phyloP scores from a whole-genome alignment of 2,329 filamentous ascomycete genomes.

The Aspergillus pseudoterreus region DNA sequence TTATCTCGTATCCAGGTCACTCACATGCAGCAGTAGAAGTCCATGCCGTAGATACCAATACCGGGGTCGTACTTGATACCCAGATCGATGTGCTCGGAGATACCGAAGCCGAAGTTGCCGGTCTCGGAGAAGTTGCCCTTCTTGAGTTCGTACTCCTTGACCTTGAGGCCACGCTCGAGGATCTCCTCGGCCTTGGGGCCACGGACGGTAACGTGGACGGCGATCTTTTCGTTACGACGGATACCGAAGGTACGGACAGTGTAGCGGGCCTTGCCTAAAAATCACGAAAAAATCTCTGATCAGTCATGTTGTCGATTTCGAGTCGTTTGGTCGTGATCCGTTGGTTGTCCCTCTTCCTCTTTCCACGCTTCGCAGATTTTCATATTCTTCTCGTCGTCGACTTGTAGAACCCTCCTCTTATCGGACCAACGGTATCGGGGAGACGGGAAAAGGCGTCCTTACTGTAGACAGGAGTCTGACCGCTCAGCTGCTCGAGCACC shows the following conservation, averaged over 20 bases:
- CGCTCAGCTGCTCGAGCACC: slow-evolving; percentile 98
- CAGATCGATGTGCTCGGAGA: slow-evolving; percentile 99
- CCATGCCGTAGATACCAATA: slow-evolving; percentile 99
- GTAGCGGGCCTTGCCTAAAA: slow-evolving; percentile 95
- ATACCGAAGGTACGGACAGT: slow-evolving; percentile 99
- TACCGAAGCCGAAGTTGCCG: slow-evolving; percentile 99
- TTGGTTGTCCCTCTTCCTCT: background rate
- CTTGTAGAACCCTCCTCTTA: background rate
- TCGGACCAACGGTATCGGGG: background rate
- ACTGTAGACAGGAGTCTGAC: slow-evolving; percentile 99
- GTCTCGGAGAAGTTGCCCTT: slow-evolving; percentile 99
- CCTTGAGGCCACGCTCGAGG: slow-evolving; percentile 99
- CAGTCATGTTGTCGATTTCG: slow-evolving; percentile 9
- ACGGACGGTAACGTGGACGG: slow-evolving; percentile 98
- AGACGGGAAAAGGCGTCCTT: slow-evolving; percentile 40
- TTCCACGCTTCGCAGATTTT: slow-evolving; percentile 1
- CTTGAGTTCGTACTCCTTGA: slow-evolving; percentile 99
- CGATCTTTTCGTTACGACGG: slow-evolving; percentile 99
- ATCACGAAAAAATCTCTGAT: slow-evolving; percentile 18
- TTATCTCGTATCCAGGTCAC: slow-evolving; percentile 27
- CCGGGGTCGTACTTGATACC: slow-evolving; percentile 99
- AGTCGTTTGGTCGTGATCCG: background rate
- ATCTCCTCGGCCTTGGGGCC: slow-evolving; percentile 99
- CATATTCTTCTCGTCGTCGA: background rate
- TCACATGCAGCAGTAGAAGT: slow-evolving; percentile 99